Percentiles rank a stretch among this genome's conserved stretches.
These are phyloP conservation scores for Leptographium wingfieldii DNA, from an alignment of 2,329 filamentous ascomycete genomes.

Conservation along the genomic window DNA sequence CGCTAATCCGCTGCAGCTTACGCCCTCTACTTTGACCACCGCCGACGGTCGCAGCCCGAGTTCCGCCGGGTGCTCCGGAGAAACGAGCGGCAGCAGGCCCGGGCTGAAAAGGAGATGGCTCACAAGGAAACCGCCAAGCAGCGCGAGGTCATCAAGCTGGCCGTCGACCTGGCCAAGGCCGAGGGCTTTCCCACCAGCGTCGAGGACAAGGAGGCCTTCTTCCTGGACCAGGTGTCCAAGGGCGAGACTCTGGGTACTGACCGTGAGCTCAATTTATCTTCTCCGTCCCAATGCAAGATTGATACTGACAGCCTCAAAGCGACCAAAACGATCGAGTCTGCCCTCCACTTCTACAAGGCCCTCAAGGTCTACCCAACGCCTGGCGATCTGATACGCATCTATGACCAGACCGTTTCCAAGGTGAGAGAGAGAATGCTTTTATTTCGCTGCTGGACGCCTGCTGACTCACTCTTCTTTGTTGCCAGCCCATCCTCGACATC, in stretches of 20 bases:
- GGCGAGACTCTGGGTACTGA: conserved; percentile 76
- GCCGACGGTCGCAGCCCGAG: conserved; percentile 49
- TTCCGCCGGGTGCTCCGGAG: conserved; percentile 59
- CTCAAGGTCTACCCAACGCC: conserved; percentile 97
- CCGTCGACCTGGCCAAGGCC: conserved; percentile 70
- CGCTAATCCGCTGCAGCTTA: conserved; percentile 35
- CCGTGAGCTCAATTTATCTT: conserved; percentile 42
- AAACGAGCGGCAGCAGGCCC: conserved; percentile 61
- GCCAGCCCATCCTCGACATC: conserved; percentile 78
- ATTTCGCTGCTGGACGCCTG: background rate
- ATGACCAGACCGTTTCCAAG: conserved; percentile 98
- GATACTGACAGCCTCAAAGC: conserved; percentile 29
- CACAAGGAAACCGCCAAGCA: conserved; percentile 52
- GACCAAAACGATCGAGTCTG: conserved; percentile 64
- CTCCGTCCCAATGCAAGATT: too few species aligned
- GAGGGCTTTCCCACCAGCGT: conserved; percentile 85
- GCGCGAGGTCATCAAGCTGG: conserved; percentile 59
- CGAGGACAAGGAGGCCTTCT: conserved; percentile 90
- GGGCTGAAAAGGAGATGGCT: conserved; percentile 59
- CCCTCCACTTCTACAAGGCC: conserved; percentile 93
- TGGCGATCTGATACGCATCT: conserved; percentile 85
- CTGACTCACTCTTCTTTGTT: background rate
- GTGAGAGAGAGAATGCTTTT: conserved; percentile 27
- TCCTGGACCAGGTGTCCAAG: conserved; percentile 86
- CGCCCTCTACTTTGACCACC: conserved; percentile 56